Conservation (phyloP, 345 rosid genomes). For the Hypericum androsaemum region DNA sequence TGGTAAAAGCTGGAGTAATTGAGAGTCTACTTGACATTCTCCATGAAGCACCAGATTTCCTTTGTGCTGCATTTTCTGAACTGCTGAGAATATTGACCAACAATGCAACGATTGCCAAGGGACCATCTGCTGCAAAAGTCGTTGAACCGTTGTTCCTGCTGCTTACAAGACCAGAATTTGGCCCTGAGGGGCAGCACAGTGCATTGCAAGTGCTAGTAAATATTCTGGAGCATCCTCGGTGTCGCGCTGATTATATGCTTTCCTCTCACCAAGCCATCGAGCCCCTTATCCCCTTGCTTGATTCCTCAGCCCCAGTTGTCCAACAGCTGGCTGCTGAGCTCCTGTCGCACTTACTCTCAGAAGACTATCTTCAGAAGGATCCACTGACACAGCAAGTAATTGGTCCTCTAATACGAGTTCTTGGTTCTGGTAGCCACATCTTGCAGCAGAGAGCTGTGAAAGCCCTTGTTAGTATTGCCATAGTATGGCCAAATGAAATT, state of each 20-base stretch:
- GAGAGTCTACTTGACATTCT: constrained; percentile 85
- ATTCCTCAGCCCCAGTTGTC: constrained; percentile 85
- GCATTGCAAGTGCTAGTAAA: constrained; percentile 91
- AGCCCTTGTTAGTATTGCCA: constrained; percentile 89
- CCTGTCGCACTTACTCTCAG: constrained; percentile 75
- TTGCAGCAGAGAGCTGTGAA: constrained; percentile 97
- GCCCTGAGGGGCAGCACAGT: constrained; percentile 91
- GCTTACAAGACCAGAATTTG: constrained; percentile 74
- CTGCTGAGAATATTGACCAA: constrained; percentile 89
- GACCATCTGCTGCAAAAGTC: constrained; percentile 85
- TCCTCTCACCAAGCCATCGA: constrained; percentile 80
- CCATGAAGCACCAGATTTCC: constrained; percentile 91
- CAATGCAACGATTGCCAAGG: constrained; percentile 90
- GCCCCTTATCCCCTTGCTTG: constrained; percentile 89
- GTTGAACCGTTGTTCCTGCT: constrained; percentile 80
- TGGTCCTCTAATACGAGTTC: constrained; percentile 75
- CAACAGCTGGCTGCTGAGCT: constrained; percentile 99
- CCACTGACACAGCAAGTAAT: constrained; percentile 68
- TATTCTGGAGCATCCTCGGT: constrained; percentile 88
- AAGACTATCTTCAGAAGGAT: constrained; percentile 89
- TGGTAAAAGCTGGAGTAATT: constrained; percentile 96
- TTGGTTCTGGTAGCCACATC: constrained; percentile 77
- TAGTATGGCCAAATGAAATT: constrained; percentile 86
- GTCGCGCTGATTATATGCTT: constrained; percentile 77
- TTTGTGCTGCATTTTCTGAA: constrained; percentile 87